Evolutionary conservation across 2,329 filamentous ascomycete genomes (phyloP).

Genomic region (Coniochaeta prunicola): DNA sequence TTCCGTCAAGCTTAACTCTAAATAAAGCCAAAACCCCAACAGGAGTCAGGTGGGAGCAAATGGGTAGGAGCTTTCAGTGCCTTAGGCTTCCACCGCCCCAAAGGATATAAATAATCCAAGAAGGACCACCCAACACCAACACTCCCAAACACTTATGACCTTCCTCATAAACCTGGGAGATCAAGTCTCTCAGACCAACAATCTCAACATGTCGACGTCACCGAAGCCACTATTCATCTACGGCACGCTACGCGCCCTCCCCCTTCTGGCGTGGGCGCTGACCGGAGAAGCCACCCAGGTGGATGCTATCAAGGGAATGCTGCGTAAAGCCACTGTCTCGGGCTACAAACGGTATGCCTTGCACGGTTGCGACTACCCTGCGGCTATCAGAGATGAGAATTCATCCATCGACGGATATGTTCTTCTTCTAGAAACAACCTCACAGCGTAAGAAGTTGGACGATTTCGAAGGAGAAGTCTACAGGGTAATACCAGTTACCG

Average conservation of each 20-base stretch:
- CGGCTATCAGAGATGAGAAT: conserved; percentile 9
- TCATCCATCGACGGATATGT: conserved; percentile 19
- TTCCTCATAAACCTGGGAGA: too few relatives aligned
- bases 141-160: too few relatives aligned
- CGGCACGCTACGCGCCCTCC: conserved; percentile 18
- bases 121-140: too few relatives aligned
- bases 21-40: too few relatives aligned
- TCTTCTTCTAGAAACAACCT: conserved; percentile 11
- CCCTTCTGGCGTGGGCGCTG: conserved; percentile 21
- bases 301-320: conserved; percentile 4
- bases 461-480: conserved; percentile 24
- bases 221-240: conserved; percentile 19
- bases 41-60: too few relatives aligned
- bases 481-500: conserved; percentile 6
- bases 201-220: background rate
- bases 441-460: conserved; percentile 22
- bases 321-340: conserved; percentile 10
- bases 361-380: conserved; percentile 17
- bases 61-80: too few relatives aligned
- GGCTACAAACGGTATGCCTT: conserved; percentile 14
- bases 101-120: too few relatives aligned
- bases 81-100: too few relatives aligned
- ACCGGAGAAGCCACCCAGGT: conserved; percentile 18
- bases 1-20: too few relatives aligned
- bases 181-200: too few relatives aligned